A percentile compares a stretch with the other conserved stretches of the same genome.
These are phyloP conservation scores for Mycena olivaceomarginata DNA, from an alignment of 768 basidiomycete genomes.

Conservation along the genomic window DNA sequence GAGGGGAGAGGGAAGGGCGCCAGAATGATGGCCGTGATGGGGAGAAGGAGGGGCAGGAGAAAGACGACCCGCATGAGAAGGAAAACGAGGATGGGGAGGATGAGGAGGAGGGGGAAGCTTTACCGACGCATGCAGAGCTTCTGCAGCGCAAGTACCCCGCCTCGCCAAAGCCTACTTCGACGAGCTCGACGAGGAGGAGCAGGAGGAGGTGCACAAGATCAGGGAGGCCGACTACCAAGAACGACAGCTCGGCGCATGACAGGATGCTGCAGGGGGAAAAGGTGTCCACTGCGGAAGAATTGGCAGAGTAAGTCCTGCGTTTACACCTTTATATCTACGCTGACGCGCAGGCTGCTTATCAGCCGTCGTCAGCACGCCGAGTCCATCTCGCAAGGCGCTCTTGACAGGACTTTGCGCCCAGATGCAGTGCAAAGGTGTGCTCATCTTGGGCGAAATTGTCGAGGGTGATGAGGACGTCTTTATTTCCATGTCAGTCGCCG, in stretches of 20 bases:
- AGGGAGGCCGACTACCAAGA: not conserved
- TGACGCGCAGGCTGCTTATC: not conserved
- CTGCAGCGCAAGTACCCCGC: not conserved
- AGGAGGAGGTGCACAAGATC: not conserved
- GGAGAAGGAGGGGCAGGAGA: too few species aligned
- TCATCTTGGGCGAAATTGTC: not conserved
- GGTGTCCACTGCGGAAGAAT: not conserved
- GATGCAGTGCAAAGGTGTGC: not conserved
- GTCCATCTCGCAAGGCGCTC: not conserved
- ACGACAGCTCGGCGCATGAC: not conserved
- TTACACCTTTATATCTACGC: not conserved
- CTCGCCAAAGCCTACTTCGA: not conserved
- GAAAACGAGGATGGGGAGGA: too few species aligned
- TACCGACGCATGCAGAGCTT: not conserved
- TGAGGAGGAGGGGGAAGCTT: too few species aligned
- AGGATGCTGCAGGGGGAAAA: not conserved
- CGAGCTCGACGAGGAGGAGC: not conserved
- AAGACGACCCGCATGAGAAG: too few species aligned
- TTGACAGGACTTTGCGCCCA: not conserved
- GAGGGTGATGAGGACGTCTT: not conserved
- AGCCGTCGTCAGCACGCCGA: not conserved
- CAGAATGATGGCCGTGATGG: not conserved
- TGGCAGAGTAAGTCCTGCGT: not conserved
- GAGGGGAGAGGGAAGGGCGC: too few species aligned
- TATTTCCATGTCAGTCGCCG: not conserved